Conservation (phyloP, 2,329 filamentous ascomycete species). For the Xylaria sp. region DNA sequence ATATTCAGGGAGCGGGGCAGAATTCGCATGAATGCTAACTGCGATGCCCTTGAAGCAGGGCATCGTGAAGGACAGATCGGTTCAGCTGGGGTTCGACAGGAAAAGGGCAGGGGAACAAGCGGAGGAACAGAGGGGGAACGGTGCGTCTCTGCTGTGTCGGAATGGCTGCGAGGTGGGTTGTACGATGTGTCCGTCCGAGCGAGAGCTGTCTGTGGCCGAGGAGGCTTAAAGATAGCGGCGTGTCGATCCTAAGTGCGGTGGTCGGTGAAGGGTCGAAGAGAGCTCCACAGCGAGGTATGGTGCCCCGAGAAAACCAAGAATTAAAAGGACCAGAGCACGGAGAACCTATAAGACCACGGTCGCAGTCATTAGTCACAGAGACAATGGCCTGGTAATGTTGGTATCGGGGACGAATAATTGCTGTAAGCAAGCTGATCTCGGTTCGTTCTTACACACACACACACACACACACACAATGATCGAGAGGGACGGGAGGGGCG, state of each 20-base stretch:
- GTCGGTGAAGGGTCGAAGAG: slow-evolving; percentile 2
- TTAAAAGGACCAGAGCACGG: neutral
- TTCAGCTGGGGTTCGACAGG: slow-evolving; percentile 3
- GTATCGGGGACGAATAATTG: slow-evolving; percentile 1
- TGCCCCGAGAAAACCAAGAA: slow-evolving; percentile 1
- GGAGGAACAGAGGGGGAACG: slow-evolving; percentile 1
- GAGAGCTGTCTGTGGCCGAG: neutral
- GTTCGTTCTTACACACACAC: neutral
- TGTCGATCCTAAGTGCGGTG: neutral
- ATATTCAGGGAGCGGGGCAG: slow-evolving; percentile 83
- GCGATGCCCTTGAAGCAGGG: slow-evolving; percentile 99
- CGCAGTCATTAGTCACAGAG: slow-evolving; percentile 7
- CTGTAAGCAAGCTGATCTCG: neutral
- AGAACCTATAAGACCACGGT: neutral
- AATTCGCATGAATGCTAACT: slow-evolving; percentile 88
- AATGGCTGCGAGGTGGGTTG: neutral
- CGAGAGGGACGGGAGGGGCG: neutral
- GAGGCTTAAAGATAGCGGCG: neutral
- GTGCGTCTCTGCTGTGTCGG: neutral
- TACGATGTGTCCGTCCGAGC: neutral
- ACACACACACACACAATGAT: neutral
- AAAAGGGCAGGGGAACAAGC: slow-evolving; percentile 3
- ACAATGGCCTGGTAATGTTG: neutral
- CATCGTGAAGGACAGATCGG: slow-evolving; percentile 51
- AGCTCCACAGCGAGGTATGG: slow-evolving; percentile 4